Percentiles rank a stretch among this genome's conserved stretches.
phyloP scores from a whole-genome alignment of 1,139 yeast species.

The Saccharomyces hybrid region DNA sequence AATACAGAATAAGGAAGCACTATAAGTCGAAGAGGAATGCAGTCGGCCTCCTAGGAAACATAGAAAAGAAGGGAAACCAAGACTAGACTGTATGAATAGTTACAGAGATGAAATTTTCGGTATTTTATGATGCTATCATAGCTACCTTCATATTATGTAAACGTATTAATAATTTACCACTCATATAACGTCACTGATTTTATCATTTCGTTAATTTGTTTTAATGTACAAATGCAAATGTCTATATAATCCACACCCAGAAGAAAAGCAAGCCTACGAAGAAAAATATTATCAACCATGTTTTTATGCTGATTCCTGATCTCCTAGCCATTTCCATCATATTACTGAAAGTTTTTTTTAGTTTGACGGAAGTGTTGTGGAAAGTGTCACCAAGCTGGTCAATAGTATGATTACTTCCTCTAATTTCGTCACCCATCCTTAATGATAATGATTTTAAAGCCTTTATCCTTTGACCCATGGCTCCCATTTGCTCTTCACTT shows the following conservation, averaged over 20 bases:
- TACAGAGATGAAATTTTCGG: not conserved
- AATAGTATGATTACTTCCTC: slow-evolving; percentile 58
- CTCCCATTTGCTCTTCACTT: slow-evolving; percentile 65
- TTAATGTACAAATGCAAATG: not conserved
- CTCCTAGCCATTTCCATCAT: slow-evolving; percentile 78
- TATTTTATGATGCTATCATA: not conserved
- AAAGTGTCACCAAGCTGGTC: slow-evolving; percentile 47
- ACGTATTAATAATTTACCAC: not conserved
- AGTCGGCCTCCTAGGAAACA: slow-evolving; percentile 20
- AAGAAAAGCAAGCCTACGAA: slow-evolving; percentile 62
- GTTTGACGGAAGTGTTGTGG: slow-evolving; percentile 39
- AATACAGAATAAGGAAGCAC: slow-evolving; percentile 9
- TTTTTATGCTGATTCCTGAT: slow-evolving; percentile 72
- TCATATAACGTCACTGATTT: not conserved
- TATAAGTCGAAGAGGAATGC: slow-evolving; percentile 21
- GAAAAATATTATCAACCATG: slow-evolving; percentile 65
- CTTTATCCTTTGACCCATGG: slow-evolving; percentile 63
- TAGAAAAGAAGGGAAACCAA: slow-evolving; percentile 6
- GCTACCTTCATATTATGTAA: not conserved
- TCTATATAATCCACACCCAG: slow-evolving; percentile 66
- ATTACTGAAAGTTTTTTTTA: slow-evolving; percentile 59
- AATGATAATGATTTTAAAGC: slow-evolving; percentile 64
- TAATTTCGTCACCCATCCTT: slow-evolving; percentile 78
- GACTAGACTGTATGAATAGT: slow-evolving; percentile 5
- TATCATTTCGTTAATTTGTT: not conserved